These are phyloP conservation scores for Aspergillus ellipticus DNA, from an alignment of 495 filamentous ascomycete genomes.

Conservation along the genomic window DNA sequence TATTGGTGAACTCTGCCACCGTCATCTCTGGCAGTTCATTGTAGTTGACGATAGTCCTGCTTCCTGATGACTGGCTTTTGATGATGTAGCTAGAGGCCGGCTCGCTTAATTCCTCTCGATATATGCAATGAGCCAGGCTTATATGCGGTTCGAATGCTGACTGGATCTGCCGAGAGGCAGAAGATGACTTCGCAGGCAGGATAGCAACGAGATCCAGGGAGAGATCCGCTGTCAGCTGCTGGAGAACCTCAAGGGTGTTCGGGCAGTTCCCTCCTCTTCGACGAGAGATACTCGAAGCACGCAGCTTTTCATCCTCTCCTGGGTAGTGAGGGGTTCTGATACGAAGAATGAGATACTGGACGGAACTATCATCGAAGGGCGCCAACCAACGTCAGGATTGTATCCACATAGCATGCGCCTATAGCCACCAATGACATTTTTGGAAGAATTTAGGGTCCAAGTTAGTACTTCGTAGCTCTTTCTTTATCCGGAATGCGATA, in stretches of 20 bases:
- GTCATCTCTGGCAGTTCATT: constrained; percentile 66
- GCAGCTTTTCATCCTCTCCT: constrained; percentile 66
- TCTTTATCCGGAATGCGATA: too few species aligned
- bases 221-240: constrained; percentile 47
- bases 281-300: constrained; percentile 54
- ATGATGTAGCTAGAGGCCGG: constrained; percentile 71
- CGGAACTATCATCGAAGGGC: constrained; percentile 8
- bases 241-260: constrained; percentile 66
- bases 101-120: constrained; percentile 50
- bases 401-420: constrained; percentile 66
- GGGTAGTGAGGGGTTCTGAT: constrained; percentile 62
- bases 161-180: constrained; percentile 35
- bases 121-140: constrained; percentile 54
- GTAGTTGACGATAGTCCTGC: constrained; percentile 67
- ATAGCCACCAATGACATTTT: constrained; percentile 49
- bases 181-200: constrained; percentile 39
- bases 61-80: constrained; percentile 53
- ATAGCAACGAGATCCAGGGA: constrained; percentile 40
- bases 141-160: constrained; percentile 40
- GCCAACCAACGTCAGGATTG: constrained; percentile 57
- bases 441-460: too few species aligned
- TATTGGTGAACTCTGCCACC: constrained; percentile 47
- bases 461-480: neutral
- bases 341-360: constrained; percentile 7
- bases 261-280: constrained; percentile 70